A percentile compares a stretch with the other conserved stretches of the same genome.
Conservation (phyloP, 176 grass and related monocot genomes). For the Neostapfia colusana region DNA sequence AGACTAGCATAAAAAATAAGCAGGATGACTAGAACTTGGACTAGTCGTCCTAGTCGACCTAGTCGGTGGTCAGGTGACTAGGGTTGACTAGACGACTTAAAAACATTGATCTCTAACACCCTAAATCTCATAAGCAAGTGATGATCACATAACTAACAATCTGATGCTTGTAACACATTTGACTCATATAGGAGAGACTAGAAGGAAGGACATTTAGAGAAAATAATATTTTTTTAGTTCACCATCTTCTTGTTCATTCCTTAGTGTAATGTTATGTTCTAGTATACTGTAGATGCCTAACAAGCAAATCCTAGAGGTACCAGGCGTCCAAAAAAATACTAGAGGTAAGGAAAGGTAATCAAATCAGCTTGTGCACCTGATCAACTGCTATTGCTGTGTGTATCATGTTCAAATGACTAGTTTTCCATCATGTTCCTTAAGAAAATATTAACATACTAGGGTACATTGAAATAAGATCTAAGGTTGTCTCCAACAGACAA, state of each 20-base stretch:
- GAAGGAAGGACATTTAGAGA: neutral
- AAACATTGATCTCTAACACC: too few species aligned
- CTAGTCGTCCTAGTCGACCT: too few species aligned
- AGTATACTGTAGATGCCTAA: neutral
- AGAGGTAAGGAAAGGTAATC: neutral
- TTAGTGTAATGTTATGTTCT: neutral
- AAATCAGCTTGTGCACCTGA: neutral
- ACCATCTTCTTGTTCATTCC: conserved; percentile 3
- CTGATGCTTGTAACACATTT: too few species aligned
- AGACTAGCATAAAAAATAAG: too few species aligned
- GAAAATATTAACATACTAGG: neutral
- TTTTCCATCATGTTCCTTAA: neutral
- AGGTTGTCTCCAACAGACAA: too few species aligned
- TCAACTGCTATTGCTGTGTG: neutral
- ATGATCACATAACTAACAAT: too few species aligned
- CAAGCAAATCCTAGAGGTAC: neutral
- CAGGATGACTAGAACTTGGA: too few species aligned
- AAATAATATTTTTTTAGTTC: neutral
- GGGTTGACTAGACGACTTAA: too few species aligned
- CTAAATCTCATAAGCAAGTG: too few species aligned
- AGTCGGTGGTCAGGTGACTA: too few species aligned
- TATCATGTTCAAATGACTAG: neutral
- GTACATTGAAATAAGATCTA: conserved; percentile 2
- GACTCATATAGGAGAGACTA: neutral
- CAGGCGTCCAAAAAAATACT: neutral